These are phyloP conservation scores for Apiotrichum sp. DNA, from an alignment of 1,284 basidiomycete species.

Conservation along the genomic window DNA sequence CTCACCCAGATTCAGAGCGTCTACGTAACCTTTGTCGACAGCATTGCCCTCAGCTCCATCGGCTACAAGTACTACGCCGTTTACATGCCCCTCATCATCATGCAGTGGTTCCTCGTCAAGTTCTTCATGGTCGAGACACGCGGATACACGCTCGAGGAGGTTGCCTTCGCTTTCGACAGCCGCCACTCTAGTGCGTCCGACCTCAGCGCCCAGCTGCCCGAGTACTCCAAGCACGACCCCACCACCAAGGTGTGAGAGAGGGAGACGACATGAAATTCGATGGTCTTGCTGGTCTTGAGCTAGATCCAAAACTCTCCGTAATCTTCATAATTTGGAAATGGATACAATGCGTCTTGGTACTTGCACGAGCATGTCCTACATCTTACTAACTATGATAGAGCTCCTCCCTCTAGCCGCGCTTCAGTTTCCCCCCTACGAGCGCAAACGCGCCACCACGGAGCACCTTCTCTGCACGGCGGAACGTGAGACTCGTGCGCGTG, in stretches of 20 bases:
- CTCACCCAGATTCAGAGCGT: conserved; percentile 30
- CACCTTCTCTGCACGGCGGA: conserved; percentile 70
- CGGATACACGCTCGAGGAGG: conserved; percentile 46
- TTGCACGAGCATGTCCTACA: too few species aligned
- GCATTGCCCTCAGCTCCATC: conserved; percentile 44
- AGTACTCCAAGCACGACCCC: too few species aligned
- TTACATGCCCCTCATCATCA: conserved; percentile 31
- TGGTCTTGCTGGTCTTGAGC: too few species aligned
- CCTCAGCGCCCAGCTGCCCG: not conserved
- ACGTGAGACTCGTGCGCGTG: conserved; percentile 75
- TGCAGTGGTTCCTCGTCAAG: conserved; percentile 30
- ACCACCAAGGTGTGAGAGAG: too few species aligned
- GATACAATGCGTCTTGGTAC: too few species aligned
- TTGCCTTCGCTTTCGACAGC: conserved; percentile 36
- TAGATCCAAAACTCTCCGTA: too few species aligned
- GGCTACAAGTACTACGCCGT: conserved; percentile 40
- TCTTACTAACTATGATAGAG: too few species aligned
- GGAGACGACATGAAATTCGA: too few species aligned
- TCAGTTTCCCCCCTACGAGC: conserved; percentile 5
- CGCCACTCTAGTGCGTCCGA: not conserved
- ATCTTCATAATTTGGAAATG: too few species aligned
- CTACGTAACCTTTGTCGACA: conserved; percentile 34
- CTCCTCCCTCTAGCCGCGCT: conserved; percentile 2
- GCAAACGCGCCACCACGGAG: conserved; percentile 39
- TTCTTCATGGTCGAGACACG: conserved; percentile 44